These are phyloP conservation scores for Cinnamomum micranthum DNA, from an alignment of 164 flowering plant species.

Conservation along the genomic window DNA sequence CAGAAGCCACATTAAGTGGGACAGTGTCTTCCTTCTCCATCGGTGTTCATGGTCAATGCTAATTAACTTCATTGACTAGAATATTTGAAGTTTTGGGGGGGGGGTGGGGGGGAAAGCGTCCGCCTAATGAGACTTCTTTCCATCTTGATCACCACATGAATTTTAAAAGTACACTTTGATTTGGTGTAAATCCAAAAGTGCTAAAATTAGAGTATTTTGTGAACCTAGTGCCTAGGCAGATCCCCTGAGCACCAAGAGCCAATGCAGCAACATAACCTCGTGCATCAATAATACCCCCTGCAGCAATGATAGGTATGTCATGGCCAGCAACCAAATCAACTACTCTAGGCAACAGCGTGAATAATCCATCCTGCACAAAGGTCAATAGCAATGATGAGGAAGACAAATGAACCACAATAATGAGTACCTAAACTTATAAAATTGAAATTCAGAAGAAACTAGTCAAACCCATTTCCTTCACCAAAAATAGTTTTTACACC, in stretches of 20 bases:
- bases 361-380: slow-evolving; percentile 55
- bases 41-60: too few relatives aligned
- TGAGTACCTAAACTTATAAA: background rate
- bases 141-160: background rate
- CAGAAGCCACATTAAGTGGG: too few relatives aligned
- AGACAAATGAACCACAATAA: background rate
- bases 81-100: too few relatives aligned
- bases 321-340: slow-evolving; percentile 61
- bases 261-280: slow-evolving; percentile 94
- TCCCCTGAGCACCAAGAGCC: slow-evolving; percentile 87
- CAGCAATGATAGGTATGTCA: slow-evolving; percentile 70
- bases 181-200: background rate
- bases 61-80: too few relatives aligned
- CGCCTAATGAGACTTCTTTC: background rate
- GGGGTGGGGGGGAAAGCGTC: background rate
- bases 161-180: too few relatives aligned
- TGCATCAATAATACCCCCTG: slow-evolving; percentile 86
- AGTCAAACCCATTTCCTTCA: background rate
- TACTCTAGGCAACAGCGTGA: slow-evolving; percentile 69
- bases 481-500: background rate
- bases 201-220: background rate
- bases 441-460: background rate
- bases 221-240: slow-evolving; percentile 77
- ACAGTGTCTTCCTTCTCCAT: too few relatives aligned
- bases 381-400: background rate